Evolutionary conservation across 495 filamentous ascomycete genomes (phyloP), one percentile per base, ranked within the genome.

Genomic region (Evansstolkia leycettana): DNA sequence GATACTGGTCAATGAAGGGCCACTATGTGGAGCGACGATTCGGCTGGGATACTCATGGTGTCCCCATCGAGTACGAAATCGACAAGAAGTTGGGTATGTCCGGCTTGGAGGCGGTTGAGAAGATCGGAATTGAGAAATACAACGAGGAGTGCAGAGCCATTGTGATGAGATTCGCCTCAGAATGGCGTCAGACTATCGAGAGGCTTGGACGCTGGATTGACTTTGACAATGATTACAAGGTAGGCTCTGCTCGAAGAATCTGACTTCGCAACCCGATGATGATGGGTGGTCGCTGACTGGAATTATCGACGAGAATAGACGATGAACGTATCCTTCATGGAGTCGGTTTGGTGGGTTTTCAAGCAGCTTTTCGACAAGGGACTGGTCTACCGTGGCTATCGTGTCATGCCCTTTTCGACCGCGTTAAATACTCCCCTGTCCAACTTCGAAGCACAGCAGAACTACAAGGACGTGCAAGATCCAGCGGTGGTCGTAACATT

Each of bases 1-100:
- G 88, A 43, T 96, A 94, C 54, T 96, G 90, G 90, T 86, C 87
- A 23, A 94, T 94, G 86, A 93, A 92, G 57, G 90, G 90, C 9
- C 77, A 78, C 49, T 78, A 89, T 64, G 89, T 96, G 17, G 70
- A 71, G 47, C 60, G 71, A 33, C 60, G 77, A 26, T 82, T 82
- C 46, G 77, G 77, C 27, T 81, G 77, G 90, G 90, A 98, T 53
- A 95, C 90, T 12, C 90, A 98, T 55, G 90, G 90, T 37, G 63
- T 98, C 16, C 90, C 90, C 7, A 87, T 98, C 42, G 90, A 98
- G 57, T 82, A 94, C 53, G 90, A 96, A 64, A 96, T 96, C 45
- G 90, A 98, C 71, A 95, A 96, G 75, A 90, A 92, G 58, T 70
- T 94, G 34, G 80, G 81, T 16, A 85, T 94, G 51, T 84, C 82